Conservation (phyloP, 2,329 filamentous ascomycete species). For the Penicillium sp. region DNA sequence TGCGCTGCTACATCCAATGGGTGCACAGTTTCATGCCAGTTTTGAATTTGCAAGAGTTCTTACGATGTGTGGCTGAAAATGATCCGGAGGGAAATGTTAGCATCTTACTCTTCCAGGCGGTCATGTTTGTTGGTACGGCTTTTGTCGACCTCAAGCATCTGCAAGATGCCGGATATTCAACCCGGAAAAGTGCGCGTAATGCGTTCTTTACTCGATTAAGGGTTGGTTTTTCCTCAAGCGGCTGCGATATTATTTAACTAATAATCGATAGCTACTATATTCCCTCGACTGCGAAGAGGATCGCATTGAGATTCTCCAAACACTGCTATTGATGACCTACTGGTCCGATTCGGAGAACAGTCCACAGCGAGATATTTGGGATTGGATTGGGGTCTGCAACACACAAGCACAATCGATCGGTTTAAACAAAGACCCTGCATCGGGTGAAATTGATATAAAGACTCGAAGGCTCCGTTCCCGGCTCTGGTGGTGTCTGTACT, state of each 20-base stretch:
- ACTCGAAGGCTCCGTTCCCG: constrained; percentile 78
- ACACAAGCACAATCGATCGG: constrained; percentile 85
- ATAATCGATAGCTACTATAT: constrained; percentile 66
- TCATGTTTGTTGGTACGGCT: constrained; percentile 85
- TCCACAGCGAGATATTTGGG: constrained; percentile 83
- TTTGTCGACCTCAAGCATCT: constrained; percentile 76
- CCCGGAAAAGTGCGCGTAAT: constrained; percentile 74
- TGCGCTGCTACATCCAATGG: constrained; percentile 78
- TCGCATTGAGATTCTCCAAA: constrained; percentile 78
- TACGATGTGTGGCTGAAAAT: constrained; percentile 56
- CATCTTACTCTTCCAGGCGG: constrained; percentile 82
- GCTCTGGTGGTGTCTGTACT: constrained; percentile 94
- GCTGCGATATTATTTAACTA: neutral
- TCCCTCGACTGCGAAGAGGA: constrained; percentile 90
- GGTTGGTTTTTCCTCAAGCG: constrained; percentile 47
- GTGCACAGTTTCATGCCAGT: constrained; percentile 90
- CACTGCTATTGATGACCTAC: constrained; percentile 83
- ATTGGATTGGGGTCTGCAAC: constrained; percentile 91
- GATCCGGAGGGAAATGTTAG: constrained; percentile 72
- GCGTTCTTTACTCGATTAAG: constrained; percentile 81
- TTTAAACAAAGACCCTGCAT: constrained; percentile 68
- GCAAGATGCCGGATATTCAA: constrained; percentile 70
- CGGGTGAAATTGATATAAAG: constrained; percentile 64
- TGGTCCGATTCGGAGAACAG: constrained; percentile 93
- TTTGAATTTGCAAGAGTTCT: constrained; percentile 61